Conservation (phyloP, 768 basidiomycete species). For the Rhizopogon vinicolor region DNA sequence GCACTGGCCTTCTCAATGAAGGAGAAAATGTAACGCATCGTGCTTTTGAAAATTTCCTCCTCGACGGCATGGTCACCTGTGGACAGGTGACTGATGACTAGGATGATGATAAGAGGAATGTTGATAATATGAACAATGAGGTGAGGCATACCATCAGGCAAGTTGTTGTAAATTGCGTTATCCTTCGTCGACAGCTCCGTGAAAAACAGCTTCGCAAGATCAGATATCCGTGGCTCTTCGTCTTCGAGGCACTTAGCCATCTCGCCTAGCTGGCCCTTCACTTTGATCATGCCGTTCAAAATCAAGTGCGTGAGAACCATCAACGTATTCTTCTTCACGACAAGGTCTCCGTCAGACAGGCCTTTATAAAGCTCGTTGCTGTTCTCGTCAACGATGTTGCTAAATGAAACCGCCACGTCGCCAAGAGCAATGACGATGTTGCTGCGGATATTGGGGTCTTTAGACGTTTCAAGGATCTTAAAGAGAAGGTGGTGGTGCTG, state of each 20-base stretch:
- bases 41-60: constrained; percentile 88
- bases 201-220: constrained; percentile 98
- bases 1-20: constrained; percentile 89
- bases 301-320: constrained; percentile 98
- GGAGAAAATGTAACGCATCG: constrained; percentile 91
- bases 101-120: constrained; percentile 4
- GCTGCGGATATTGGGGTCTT: constrained; percentile 84
- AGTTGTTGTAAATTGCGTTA: constrained; percentile 98
- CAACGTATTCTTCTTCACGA: constrained; percentile 98
- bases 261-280: constrained; percentile 98
- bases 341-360: constrained; percentile 77
- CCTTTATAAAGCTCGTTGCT: constrained; percentile 94
- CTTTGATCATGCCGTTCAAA: constrained; percentile 98
- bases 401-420: constrained; percentile 98
- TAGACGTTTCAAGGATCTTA: constrained; percentile 89
- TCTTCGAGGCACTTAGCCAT: constrained; percentile 99
- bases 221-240: constrained; percentile 78
- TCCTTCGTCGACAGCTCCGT: constrained; percentile 94
- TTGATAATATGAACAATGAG: not conserved
- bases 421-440: constrained; percentile 98
- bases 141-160: constrained; percentile 76
- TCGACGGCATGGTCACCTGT: constrained; percentile 89
- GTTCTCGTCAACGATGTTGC: constrained; percentile 95
- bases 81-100: constrained; percentile 93
- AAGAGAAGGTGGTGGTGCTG: constrained; percentile 84